Evolutionary conservation across 768 basidiomycete species (phyloP).

Genomic region (Lentinula sp.): DNA sequence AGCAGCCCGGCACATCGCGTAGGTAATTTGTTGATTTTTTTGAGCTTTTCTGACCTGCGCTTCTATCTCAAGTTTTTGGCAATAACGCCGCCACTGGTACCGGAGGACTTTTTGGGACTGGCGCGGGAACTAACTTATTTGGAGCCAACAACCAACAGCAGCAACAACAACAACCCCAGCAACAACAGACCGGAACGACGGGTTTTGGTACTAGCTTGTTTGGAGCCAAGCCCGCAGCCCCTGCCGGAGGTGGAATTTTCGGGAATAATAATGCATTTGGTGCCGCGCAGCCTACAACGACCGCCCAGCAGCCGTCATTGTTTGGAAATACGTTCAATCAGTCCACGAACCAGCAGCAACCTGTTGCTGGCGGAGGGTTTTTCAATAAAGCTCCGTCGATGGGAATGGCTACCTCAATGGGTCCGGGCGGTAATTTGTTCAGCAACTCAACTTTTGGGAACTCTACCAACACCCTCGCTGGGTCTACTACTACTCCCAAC

Average conservation of each 20-base stretch:
- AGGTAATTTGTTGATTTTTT: slow-evolving; percentile 10
- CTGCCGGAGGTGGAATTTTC: slow-evolving; percentile 27
- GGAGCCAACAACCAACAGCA: slow-evolving; percentile 24
- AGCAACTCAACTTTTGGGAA: slow-evolving; percentile 26
- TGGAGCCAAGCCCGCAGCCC: slow-evolving; percentile 33
- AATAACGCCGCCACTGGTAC: slow-evolving; percentile 16
- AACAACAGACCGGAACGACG: slow-evolving; percentile 25
- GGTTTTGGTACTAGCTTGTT: slow-evolving; percentile 31
- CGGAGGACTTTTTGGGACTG: slow-evolving; percentile 29
- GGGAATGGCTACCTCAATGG: slow-evolving; percentile 34
- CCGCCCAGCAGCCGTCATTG: slow-evolving; percentile 26
- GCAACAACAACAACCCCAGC: slow-evolving; percentile 32
- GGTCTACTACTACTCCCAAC: slow-evolving; percentile 35
- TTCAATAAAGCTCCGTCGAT: slow-evolving; percentile 48
- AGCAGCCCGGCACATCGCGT: slow-evolving; percentile 28
- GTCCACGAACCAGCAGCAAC: slow-evolving; percentile 29
- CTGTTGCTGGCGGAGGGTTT: slow-evolving; percentile 40
- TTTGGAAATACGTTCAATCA: slow-evolving; percentile 51
- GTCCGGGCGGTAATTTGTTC: slow-evolving; percentile 36
- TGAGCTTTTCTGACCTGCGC: background rate
- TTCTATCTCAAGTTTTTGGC: slow-evolving; percentile 27
- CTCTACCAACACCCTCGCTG: slow-evolving; percentile 26
- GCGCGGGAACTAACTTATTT: slow-evolving; percentile 22
- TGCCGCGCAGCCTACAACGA: slow-evolving; percentile 28
- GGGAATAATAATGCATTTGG: slow-evolving; percentile 28